Evolutionary conservation across 257 asterid genomes (phyloP).

Genomic region (Lithospermum erythrorhizon): DNA sequence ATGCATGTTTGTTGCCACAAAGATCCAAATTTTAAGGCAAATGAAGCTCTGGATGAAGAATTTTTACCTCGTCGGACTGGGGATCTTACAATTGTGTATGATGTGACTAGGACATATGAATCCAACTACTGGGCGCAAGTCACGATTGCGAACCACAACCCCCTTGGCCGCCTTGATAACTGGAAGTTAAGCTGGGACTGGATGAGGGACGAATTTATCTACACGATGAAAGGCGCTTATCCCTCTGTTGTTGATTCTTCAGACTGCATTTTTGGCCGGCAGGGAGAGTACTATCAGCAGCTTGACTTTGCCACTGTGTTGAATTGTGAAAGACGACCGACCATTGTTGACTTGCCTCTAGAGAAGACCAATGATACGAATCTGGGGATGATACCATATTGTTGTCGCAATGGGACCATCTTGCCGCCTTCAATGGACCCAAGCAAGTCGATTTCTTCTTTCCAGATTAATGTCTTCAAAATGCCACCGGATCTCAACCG

Average conservation of each 20-base stretch:
- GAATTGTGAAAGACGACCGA: slow-evolving; percentile 70
- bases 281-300: slow-evolving; percentile 40
- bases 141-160: slow-evolving; percentile 61
- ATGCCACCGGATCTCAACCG: slow-evolving; percentile 91
- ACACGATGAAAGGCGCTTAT: slow-evolving; percentile 74
- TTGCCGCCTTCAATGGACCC: slow-evolving; percentile 92
- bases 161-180: slow-evolving; percentile 79
- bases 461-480: slow-evolving; percentile 73
- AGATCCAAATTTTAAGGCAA: slow-evolving; percentile 39
- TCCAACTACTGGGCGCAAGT: slow-evolving; percentile 81
- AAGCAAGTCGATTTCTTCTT: slow-evolving; percentile 62
- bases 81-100: slow-evolving; percentile 77
- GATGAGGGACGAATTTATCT: slow-evolving; percentile 90
- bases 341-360: slow-evolving; percentile 66
- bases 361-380: slow-evolving; percentile 53
- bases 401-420: slow-evolving; percentile 89
- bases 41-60: slow-evolving; percentile 37
- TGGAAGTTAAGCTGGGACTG: slow-evolving; percentile 96
- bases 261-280: slow-evolving; percentile 58
- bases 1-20: slow-evolving; percentile 66
- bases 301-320: slow-evolving; percentile 72
- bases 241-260: slow-evolving; percentile 63
- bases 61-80: slow-evolving; percentile 62
- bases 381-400: slow-evolving; percentile 69
- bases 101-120: slow-evolving; percentile 55